A percentile compares a stretch with the other conserved stretches of the same genome.
Conservation (phyloP, 352 stramenopile genomes). For the Elongisporangium anandrum region DNA sequence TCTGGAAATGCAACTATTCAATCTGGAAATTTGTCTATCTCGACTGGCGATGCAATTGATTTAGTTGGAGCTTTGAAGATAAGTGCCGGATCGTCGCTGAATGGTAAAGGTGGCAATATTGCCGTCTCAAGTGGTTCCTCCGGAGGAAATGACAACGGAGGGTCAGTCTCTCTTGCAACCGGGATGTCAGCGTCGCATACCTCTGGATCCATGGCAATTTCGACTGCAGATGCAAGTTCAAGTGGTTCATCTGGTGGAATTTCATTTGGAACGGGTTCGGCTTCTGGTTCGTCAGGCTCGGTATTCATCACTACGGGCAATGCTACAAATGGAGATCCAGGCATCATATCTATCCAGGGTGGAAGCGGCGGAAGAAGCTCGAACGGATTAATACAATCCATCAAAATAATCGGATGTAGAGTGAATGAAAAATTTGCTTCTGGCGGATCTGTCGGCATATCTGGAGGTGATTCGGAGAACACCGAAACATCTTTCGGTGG, state of each 20-base stretch:
- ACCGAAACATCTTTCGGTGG: conserved; percentile 8
- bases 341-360: conserved; percentile 26
- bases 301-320: conserved; percentile 38
- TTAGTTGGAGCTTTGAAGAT: conserved; percentile 28
- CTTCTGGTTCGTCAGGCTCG: conserved; percentile 31
- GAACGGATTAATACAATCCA: background rate
- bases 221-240: conserved; percentile 26
- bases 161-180: conserved; percentile 37
- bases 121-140: conserved; percentile 30
- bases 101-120: conserved; percentile 28
- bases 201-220: conserved; percentile 40
- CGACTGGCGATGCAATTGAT: background rate
- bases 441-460: background rate
- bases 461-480: background rate
- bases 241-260: conserved; percentile 44
- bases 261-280: conserved; percentile 43
- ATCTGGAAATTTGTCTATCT: conserved; percentile 25
- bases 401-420: background rate
- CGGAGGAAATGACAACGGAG: conserved; percentile 24
- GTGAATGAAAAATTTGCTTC: background rate
- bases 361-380: background rate
- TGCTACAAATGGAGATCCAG: conserved; percentile 26
- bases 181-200: conserved; percentile 29
- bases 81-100: conserved; percentile 25
- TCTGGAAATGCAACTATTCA: conserved; percentile 9